Evolutionary conservation across 305 asterid genomes (phyloP).

Genomic region (Caryopteris hybrid): DNA sequence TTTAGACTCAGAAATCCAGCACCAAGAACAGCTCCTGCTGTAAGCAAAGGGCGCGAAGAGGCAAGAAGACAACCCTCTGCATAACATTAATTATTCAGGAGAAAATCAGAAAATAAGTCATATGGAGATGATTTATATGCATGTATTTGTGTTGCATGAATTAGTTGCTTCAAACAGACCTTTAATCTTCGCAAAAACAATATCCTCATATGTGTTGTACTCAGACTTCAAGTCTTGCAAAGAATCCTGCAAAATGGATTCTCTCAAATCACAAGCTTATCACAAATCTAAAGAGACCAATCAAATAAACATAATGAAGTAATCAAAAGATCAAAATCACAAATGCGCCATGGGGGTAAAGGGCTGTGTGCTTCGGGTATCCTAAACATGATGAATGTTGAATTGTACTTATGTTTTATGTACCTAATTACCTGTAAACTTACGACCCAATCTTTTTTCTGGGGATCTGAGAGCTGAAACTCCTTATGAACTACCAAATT

Average conservation of each 20-base stretch:
- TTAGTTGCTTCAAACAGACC: slow-evolving; percentile 39
- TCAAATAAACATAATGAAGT: neutral
- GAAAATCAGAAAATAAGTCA: slow-evolving; percentile 10
- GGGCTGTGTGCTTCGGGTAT: neutral
- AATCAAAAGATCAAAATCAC: neutral
- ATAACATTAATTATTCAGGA: slow-evolving; percentile 12
- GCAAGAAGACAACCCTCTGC: slow-evolving; percentile 79
- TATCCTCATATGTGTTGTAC: slow-evolving; percentile 59
- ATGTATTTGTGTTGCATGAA: neutral
- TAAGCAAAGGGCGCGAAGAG: slow-evolving; percentile 54
- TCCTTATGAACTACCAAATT: neutral
- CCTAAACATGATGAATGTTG: neutral
- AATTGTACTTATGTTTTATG: too few species aligned
- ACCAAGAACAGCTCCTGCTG: slow-evolving; percentile 67
- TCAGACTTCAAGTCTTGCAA: slow-evolving; percentile 73
- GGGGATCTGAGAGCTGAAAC: slow-evolving; percentile 9
- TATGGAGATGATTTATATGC: slow-evolving; percentile 3
- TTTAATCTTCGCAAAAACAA: slow-evolving; percentile 65
- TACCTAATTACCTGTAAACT: too few species aligned
- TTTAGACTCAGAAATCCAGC: slow-evolving; percentile 67
- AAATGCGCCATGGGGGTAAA: neutral
- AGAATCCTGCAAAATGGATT: slow-evolving; percentile 59
- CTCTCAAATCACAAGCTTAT: slow-evolving; percentile 24
- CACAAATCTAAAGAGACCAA: neutral
- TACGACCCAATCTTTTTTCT: neutral